Evolutionary conservation across 495 filamentous ascomycete species (phyloP).

Genomic region (Aspergillus asperescens): DNA sequence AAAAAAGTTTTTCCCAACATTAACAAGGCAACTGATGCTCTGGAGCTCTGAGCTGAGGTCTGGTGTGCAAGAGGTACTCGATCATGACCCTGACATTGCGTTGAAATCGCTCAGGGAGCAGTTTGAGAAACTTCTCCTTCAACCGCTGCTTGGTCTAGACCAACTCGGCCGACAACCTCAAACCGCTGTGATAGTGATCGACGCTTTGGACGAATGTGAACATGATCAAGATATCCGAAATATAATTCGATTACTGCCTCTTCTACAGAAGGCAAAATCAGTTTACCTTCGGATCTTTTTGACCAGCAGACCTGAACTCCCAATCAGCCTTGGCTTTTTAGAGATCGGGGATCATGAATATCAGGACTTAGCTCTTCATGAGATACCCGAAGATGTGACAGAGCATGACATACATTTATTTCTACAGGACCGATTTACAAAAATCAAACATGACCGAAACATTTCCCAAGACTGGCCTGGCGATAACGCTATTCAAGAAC

Average conservation of each 20-base stretch:
- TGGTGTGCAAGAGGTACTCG: slow-evolving; percentile 16
- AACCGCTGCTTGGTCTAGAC: slow-evolving; percentile 25
- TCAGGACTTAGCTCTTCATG: slow-evolving; percentile 26
- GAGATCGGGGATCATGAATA: slow-evolving; percentile 12
- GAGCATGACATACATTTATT: slow-evolving; percentile 29
- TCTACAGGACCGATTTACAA: slow-evolving; percentile 21
- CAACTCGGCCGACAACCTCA: background rate
- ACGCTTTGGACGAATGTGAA: slow-evolving; percentile 53
- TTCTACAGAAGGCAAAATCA: slow-evolving; percentile 11
- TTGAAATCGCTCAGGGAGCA: slow-evolving; percentile 39
- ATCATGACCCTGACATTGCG: slow-evolving; percentile 30
- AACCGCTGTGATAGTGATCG: slow-evolving; percentile 39
- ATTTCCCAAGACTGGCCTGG: slow-evolving; percentile 38
- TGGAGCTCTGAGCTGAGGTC: background rate
- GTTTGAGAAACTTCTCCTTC: slow-evolving; percentile 45
- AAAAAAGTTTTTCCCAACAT: background rate
- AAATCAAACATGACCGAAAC: slow-evolving; percentile 16
- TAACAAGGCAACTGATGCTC: background rate
- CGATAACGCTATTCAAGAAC: slow-evolving; percentile 1
- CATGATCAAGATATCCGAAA: slow-evolving; percentile 30
- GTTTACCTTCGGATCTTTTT: slow-evolving; percentile 30
- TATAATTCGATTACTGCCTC: slow-evolving; percentile 35
- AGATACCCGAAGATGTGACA: slow-evolving; percentile 19
- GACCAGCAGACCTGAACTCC: slow-evolving; percentile 44
- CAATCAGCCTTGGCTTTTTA: slow-evolving; percentile 32